Evolutionary conservation across 2,329 filamentous ascomycete genomes (phyloP), one percentile per base, ranked within the genome.

Genomic region (Parastagonospora nodorum): DNA sequence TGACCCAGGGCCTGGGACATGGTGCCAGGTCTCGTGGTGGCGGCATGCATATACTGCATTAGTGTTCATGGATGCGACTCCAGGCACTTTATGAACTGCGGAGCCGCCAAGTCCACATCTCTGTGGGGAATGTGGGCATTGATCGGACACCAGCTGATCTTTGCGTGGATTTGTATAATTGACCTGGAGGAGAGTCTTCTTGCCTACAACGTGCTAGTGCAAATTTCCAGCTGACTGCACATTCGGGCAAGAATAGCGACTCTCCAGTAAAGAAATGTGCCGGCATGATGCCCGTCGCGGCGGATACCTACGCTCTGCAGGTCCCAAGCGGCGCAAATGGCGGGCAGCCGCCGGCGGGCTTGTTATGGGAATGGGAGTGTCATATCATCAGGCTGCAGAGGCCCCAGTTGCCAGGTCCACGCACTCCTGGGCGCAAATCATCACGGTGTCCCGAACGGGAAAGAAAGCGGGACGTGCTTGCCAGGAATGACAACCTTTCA

Each of bases 391-490:
- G 61, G 57, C 60, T 63, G 60, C 19, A 24, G 19, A 52, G 38
- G 47, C 53, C 63, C 64, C 61, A 66, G 55, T 49, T 55, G 61
- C 63, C 63, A 55, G 68, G 60, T 64, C 61, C 54, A 61, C 58
- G 59, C 59, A 46, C 45, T 49, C 60, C 60, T 58, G 55, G 58
- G 55, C 55, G 63, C 60, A 70, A 67, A 68, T 69, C 66, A 67
- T 64, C 63, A 49, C 50, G 59, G 48, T 52, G 50, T 57, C 47
- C 57, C 51, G 59, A 58, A 56, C 48, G 48, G 48, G 51, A 37
- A 53, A 43, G 39, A 38, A 32, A 33, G 51, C 50, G 51, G 48
- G 54, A 45, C 50, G 38, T 58, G 36, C 28, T 42, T 42, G 19
- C 42, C 45, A 45, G 33, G 39, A 50, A 24, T 24, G 19, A 24